These are phyloP conservation scores for Chlamydomonas reinhardtii DNA, from an alignment of 163 green algal species.

Conservation along the genomic window DNA sequence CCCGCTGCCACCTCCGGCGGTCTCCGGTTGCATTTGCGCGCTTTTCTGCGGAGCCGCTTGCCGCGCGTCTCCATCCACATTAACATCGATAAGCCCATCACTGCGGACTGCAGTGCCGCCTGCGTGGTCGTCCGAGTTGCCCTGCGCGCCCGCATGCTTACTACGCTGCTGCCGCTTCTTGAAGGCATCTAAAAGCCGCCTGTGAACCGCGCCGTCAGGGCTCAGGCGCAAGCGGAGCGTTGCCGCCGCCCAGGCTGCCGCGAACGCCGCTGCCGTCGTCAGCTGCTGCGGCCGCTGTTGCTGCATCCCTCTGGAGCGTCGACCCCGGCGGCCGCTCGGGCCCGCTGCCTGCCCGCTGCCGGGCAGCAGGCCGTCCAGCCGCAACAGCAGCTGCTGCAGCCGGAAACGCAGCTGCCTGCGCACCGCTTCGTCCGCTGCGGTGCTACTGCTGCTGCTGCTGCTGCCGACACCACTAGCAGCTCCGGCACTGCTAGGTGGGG, in stretches of 20 bases:
- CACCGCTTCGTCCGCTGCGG: background rate
- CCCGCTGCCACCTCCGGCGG: background rate
- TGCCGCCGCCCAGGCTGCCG: slow-evolving; percentile 17
- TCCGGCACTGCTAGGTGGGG: background rate
- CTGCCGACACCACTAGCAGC: background rate
- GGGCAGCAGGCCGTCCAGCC: slow-evolving; percentile 17
- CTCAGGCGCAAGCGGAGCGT: slow-evolving; percentile 8
- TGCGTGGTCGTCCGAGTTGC: no score
- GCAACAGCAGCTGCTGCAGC: slow-evolving; percentile 42
- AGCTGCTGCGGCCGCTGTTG: background rate
- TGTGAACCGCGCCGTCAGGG: background rate
- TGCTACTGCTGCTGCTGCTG: background rate
- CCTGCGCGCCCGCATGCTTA: no score
- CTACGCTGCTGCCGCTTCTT: no score
- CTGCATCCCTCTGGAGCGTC: background rate
- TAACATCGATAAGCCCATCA: no score
- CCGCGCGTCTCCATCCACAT: no score
- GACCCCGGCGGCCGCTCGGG: background rate
- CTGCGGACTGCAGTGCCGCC: no score
- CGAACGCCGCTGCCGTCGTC: background rate
- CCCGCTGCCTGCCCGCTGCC: background rate
- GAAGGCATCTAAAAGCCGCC: background rate
- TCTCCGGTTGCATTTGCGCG: background rate
- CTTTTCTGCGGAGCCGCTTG: no score
- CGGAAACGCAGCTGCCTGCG: background rate